These are phyloP conservation scores for Phytophthora fragariae DNA, from an alignment of 352 stramenopile genomes.

Conservation along the genomic window DNA sequence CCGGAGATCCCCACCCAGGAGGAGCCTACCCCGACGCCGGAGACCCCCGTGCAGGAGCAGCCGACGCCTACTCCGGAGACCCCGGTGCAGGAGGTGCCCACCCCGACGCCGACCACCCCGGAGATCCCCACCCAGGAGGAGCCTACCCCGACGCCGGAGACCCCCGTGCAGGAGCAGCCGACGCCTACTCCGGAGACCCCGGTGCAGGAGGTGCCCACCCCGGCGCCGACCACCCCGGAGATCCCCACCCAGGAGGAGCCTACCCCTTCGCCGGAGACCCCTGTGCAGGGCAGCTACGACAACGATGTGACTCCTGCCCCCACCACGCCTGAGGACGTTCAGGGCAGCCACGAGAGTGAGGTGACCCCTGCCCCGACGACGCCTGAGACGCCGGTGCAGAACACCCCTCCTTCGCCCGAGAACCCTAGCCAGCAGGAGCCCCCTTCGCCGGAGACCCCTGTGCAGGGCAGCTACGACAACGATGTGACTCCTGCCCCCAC, in stretches of 20 bases:
- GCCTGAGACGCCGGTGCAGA: constrained; percentile 7
- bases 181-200: not conserved
- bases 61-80: too few relatives aligned
- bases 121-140: constrained; percentile 1
- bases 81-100: too few relatives aligned
- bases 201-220: not conserved
- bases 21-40: too few relatives aligned
- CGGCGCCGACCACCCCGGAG: not conserved
- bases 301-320: not conserved
- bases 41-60: too few relatives aligned
- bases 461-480: not conserved
- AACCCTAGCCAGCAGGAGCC: constrained; percentile 11
- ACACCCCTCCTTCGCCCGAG: constrained; percentile 11
- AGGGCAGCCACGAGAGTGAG: not conserved
- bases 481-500: not conserved
- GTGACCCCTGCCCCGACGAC: constrained; percentile 18
- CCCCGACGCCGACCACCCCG: too few relatives aligned
- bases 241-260: not conserved
- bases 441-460: constrained; percentile 1
- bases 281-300: not conserved
- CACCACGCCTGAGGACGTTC: not conserved
- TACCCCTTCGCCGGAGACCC: not conserved
- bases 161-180: not conserved
- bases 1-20: too few relatives aligned
- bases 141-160: not conserved